These are phyloP conservation scores for Aspergillus alliaceus DNA, from an alignment of 2,329 filamentous ascomycete genomes.

Conservation along the genomic window DNA sequence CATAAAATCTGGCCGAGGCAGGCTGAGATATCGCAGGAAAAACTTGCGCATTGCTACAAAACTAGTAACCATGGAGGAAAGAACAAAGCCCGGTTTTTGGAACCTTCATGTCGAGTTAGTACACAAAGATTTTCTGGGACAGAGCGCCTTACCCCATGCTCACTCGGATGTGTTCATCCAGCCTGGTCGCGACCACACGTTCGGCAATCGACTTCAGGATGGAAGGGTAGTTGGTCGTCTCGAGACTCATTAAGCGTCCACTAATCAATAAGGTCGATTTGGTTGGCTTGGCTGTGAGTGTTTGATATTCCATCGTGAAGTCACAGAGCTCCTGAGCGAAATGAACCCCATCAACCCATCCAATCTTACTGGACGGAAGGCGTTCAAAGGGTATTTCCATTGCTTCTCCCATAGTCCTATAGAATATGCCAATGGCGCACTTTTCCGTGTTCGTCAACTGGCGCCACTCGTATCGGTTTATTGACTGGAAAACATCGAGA, in stretches of 20 bases:
- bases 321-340: conserved; percentile 7
- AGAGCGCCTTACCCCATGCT: conserved; percentile 14
- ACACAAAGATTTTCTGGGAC: background rate
- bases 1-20: conserved; percentile 2
- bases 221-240: conserved; percentile 5
- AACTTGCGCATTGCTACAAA: background rate
- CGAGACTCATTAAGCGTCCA: background rate
- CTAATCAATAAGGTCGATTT: background rate
- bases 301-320: conserved; percentile 15
- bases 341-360: conserved; percentile 8
- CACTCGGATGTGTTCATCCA: conserved; percentile 19
- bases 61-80: background rate
- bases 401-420: conserved; percentile 61
- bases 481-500: conserved; percentile 60
- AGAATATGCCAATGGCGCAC: conserved; percentile 64
- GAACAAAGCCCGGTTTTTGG: background rate
- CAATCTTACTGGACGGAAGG: conserved; percentile 19
- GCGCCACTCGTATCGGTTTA: conserved; percentile 66
- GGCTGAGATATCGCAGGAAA: conserved; percentile 3
- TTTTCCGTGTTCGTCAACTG: conserved; percentile 61
- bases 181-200: conserved; percentile 12
- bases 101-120: background rate
- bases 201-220: conserved; percentile 7
- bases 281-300: conserved; percentile 12
- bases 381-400: conserved; percentile 57